Conservation (phyloP, 441 rosid genomes). For the Biscutella laevigata region DNA sequence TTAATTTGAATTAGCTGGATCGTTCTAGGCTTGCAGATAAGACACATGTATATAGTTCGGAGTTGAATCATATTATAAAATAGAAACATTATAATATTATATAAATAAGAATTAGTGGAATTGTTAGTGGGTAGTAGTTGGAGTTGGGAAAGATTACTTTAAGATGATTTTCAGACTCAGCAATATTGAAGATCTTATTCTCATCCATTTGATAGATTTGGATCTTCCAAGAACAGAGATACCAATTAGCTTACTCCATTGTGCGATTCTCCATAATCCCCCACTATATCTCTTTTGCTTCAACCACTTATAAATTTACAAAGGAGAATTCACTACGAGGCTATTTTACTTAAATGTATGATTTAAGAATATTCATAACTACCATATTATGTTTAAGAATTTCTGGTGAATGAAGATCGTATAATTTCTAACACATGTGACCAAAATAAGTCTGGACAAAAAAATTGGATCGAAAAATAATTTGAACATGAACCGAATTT, state of each 20-base stretch:
- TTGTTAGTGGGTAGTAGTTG: slow-evolving; percentile 30
- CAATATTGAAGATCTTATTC: slow-evolving; percentile 25
- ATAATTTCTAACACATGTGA: too few relatives aligned
- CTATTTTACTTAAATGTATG: slow-evolving; percentile 11
- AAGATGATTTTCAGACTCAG: slow-evolving; percentile 15
- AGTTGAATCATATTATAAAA: background rate
- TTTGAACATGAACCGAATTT: too few relatives aligned
- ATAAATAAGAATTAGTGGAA: slow-evolving; percentile 18
- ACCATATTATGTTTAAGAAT: too few relatives aligned
- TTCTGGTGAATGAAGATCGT: too few relatives aligned
- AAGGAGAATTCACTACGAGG: slow-evolving; percentile 3
- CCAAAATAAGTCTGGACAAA: too few relatives aligned
- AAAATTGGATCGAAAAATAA: too few relatives aligned
- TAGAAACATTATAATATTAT: background rate
- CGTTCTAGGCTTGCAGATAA: slow-evolving; percentile 13
- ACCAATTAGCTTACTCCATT: slow-evolving; percentile 24
- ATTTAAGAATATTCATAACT: slow-evolving; percentile 16
- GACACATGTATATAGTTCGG: slow-evolving; percentile 17
- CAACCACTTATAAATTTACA: slow-evolving; percentile 18
- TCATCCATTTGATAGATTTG: slow-evolving; percentile 24
- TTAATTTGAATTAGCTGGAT: slow-evolving; percentile 5
- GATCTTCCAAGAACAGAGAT: slow-evolving; percentile 21
- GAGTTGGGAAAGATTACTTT: slow-evolving; percentile 24
- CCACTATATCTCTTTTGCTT: slow-evolving; percentile 17
- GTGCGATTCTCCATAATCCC: slow-evolving; percentile 12